These are phyloP conservation scores for Blechomonas ayalai DNA, from an alignment of 208 protist genomes.

Conservation along the genomic window DNA sequence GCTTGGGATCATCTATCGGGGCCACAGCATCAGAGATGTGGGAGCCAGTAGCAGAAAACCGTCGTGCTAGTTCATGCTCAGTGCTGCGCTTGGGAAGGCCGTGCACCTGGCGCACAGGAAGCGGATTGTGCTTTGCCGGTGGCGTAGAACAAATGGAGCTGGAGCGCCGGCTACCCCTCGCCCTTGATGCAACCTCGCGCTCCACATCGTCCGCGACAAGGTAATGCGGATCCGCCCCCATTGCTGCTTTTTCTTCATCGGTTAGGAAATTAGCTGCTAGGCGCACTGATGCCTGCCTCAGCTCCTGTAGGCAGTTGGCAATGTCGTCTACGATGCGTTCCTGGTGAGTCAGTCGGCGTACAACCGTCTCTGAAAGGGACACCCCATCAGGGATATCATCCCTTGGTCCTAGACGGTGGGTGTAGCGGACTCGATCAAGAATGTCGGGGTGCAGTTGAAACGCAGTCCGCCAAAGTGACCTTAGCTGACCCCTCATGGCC, in stretches of 20 bases:
- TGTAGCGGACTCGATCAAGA: constrained; percentile 19
- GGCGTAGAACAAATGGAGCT: too few species aligned
- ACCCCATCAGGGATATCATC: constrained; percentile 54
- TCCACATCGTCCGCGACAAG: constrained; percentile 43
- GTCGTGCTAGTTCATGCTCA: too few species aligned
- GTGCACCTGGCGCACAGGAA: too few species aligned
- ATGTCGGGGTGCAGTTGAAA: constrained; percentile 52
- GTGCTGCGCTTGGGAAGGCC: too few species aligned
- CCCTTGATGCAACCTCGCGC: constrained; percentile 8
- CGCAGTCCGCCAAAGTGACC: constrained; percentile 52
- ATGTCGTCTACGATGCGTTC: constrained; percentile 43
- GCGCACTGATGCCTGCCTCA: constrained; percentile 58
- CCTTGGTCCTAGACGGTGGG: constrained; percentile 12
- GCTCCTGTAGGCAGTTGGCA: constrained; percentile 19
- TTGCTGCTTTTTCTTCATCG: constrained; percentile 65
- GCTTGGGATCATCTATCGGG: constrained; percentile 16
- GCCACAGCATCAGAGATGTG: neutral
- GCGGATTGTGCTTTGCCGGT: too few species aligned
- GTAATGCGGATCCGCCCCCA: constrained; percentile 68
- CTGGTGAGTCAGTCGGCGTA: constrained; percentile 24
- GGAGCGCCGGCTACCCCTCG: neutral
- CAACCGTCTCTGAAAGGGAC: constrained; percentile 10
- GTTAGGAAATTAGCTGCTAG: constrained; percentile 72
- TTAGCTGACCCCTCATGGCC: constrained; percentile 40
- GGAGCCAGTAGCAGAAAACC: too few species aligned